Evolutionary conservation across 225 moss, liverwort and hornwort genomes (phyloP).

Genomic region (Physcomitrium patens): DNA sequence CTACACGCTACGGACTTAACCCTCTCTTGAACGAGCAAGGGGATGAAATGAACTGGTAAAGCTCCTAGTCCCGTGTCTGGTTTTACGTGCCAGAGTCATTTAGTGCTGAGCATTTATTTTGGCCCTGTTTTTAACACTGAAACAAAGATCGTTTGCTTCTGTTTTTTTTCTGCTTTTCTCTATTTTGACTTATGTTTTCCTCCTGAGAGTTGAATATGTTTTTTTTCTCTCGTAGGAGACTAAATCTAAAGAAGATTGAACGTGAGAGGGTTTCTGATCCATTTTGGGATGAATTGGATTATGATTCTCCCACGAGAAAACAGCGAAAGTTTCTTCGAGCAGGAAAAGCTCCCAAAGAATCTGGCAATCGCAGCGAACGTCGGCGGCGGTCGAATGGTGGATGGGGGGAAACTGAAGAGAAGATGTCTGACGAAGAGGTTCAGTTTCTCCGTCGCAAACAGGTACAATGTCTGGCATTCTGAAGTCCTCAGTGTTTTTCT

Average conservation of each 20-base stretch:
- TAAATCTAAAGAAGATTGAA: slow-evolving; percentile 51
- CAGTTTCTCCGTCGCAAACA: slow-evolving; percentile 81
- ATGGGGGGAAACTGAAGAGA: slow-evolving; percentile 69
- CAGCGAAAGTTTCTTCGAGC: slow-evolving; percentile 49
- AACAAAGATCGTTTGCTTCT: too few relatives aligned
- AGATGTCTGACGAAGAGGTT: slow-evolving; percentile 67
- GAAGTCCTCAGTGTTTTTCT: slow-evolving; percentile 10
- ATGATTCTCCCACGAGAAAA: slow-evolving; percentile 45
- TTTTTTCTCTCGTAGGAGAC: slow-evolving; percentile 39
- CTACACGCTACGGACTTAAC: slow-evolving; percentile 75
- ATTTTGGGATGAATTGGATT: slow-evolving; percentile 52
- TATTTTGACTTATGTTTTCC: slow-evolving; percentile 2
- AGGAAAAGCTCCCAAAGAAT: slow-evolving; percentile 50
- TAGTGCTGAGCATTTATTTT: background rate
- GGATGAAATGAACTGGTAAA: slow-evolving; percentile 76
- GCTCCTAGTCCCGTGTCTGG: slow-evolving; percentile 27
- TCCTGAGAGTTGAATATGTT: background rate
- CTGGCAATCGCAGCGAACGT: slow-evolving; percentile 37
- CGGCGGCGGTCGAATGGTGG: slow-evolving; percentile 43
- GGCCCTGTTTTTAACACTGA: background rate
- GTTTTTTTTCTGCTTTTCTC: too few relatives aligned
- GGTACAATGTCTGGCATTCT: slow-evolving; percentile 35
- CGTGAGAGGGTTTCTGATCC: slow-evolving; percentile 52
- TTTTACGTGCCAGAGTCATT: slow-evolving; percentile 2
- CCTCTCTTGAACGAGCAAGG: slow-evolving; percentile 86